Conservation (phyloP, 805 yeast species). For the Teunomyces atbi region DNA sequence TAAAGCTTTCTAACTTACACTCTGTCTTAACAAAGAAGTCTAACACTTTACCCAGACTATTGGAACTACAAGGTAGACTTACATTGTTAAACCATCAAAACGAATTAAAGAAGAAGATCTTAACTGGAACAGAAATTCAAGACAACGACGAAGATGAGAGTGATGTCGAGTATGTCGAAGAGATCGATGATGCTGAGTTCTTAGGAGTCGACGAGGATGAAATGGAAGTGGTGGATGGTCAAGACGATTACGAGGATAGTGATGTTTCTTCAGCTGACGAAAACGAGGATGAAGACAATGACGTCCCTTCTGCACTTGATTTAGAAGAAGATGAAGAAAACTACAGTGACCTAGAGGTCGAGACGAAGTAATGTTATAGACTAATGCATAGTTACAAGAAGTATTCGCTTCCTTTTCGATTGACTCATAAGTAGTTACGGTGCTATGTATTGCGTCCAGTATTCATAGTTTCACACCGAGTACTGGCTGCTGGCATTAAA, state of each 20-base stretch:
- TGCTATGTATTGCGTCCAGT: not conserved
- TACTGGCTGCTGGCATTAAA: constrained; percentile 26
- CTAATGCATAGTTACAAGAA: constrained; percentile 2
- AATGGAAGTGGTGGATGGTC: constrained; percentile 14
- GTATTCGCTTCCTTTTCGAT: not conserved
- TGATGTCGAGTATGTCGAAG: constrained; percentile 73
- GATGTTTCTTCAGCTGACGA: constrained; percentile 17
- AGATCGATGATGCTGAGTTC: constrained; percentile 51
- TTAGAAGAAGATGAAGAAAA: constrained; percentile 20
- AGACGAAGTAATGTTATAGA: constrained; percentile 8
- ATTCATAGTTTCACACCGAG: constrained; percentile 2
- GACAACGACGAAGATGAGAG: constrained; percentile 39
- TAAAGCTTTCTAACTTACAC: constrained; percentile 45
- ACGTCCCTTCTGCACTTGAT: constrained; percentile 11
- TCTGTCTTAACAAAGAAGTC: constrained; percentile 49
- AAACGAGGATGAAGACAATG: constrained; percentile 18
- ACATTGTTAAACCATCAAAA: constrained; percentile 45
- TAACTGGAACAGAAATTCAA: constrained; percentile 21
- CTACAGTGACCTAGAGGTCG: constrained; percentile 20
- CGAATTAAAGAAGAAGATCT: constrained; percentile 40
- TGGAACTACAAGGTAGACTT: constrained; percentile 52
- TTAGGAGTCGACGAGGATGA: constrained; percentile 18
- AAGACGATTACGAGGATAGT: constrained; percentile 16
- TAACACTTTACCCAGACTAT: constrained; percentile 46
- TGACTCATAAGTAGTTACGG: not conserved